These are phyloP conservation scores for Botrytis squamosa DNA, from an alignment of 2,329 filamentous ascomycete species.

Conservation along the genomic window DNA sequence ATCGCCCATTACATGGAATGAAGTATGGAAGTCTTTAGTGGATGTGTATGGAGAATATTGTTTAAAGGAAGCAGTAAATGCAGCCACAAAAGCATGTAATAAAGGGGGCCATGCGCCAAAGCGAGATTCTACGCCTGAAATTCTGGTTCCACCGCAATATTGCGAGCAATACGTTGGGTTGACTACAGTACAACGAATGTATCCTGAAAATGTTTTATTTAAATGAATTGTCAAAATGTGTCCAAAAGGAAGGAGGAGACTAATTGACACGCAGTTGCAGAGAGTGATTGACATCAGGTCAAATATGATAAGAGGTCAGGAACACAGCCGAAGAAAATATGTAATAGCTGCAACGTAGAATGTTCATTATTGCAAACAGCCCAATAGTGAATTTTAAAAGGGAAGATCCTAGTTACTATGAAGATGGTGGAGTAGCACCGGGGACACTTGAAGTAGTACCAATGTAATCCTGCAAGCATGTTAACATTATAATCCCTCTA, in stretches of 20 bases:
- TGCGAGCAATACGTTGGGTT: not conserved
- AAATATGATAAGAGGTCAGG: not conserved
- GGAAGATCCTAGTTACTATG: not conserved
- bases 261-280: not conserved
- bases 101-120: not conserved
- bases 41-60: no score
- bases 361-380: not conserved
- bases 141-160: not conserved
- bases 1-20: not conserved
- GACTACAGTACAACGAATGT: not conserved
- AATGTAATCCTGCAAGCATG: conserved; percentile 6
- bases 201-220: not conserved
- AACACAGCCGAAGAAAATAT: no score
- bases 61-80: not conserved
- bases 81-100: not conserved
- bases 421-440: not conserved
- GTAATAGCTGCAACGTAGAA: not conserved
- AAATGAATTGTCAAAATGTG: not conserved
- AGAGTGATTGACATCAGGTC: not conserved
- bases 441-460: not conserved
- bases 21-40: not conserved
- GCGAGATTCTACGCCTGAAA: not conserved
- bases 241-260: no score
- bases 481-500: not conserved
- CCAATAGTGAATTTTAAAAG: not conserved